Percentiles rank a stretch among this genome's conserved stretches.
Conservation (phyloP, 352 stramenopile species). For the Pythium vanterpoolii region DNA sequence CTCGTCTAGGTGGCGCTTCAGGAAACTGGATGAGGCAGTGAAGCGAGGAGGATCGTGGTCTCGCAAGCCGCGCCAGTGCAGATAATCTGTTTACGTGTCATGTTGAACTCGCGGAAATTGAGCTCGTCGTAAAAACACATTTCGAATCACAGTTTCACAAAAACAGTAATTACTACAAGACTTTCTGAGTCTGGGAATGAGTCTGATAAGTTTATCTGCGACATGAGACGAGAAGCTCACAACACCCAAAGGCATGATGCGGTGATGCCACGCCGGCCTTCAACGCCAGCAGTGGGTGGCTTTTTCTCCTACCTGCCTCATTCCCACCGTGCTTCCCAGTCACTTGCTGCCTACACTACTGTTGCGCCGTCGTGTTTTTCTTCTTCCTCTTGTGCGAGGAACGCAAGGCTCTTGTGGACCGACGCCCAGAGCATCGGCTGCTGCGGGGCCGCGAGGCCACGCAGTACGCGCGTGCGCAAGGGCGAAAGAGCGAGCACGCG, state of each 20-base stretch:
- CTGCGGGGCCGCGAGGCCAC: not conserved
- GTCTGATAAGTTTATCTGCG: constrained; percentile 5
- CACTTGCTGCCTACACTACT: not conserved
- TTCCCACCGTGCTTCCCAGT: not conserved
- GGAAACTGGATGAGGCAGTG: too few relatives aligned
- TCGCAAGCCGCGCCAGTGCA: not conserved
- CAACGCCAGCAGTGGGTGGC: not conserved
- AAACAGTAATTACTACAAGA: constrained; percentile 7
- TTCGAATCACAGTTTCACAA: not conserved
- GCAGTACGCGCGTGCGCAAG: not conserved
- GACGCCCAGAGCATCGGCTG: constrained; percentile 4
- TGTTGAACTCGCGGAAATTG: constrained; percentile 19
- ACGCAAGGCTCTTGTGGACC: constrained; percentile 16
- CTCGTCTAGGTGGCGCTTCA: not conserved
- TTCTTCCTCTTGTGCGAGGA: constrained; percentile 25
- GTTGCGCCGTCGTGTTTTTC: constrained; percentile 14
- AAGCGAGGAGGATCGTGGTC: not conserved
- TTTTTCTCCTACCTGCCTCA: not conserved
- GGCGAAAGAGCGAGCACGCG: constrained; percentile 7
- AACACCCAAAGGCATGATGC: constrained; percentile 1
- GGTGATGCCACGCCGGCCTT: constrained; percentile 8
- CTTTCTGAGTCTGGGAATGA: not conserved
- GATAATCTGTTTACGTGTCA: constrained; percentile 25
- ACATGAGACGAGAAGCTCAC: constrained; percentile 1
- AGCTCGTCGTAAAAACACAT: not conserved